Evolutionary conservation across 2,329 filamentous ascomycete genomes (phyloP), one percentile per base, ranked within the genome.

Genomic region (Pseudogymnoascus sp.): DNA sequence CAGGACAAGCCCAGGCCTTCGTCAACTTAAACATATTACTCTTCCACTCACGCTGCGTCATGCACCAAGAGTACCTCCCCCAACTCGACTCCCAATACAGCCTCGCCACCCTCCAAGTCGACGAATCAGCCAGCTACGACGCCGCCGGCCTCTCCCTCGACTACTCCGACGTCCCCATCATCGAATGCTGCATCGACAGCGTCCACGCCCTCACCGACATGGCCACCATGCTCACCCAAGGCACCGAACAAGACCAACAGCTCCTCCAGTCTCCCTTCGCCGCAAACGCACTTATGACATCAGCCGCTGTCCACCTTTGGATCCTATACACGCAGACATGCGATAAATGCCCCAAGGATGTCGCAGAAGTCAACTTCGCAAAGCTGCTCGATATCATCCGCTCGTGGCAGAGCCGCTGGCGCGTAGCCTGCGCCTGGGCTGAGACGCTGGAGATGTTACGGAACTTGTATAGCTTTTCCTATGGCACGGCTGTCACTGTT

Each of bases 41-140:
- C 21, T 43, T 63, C 12, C 63, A 65, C 25, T 63, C 62, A 2
- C 63, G 42, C 37, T 65, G 63, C 28, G 53, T 65, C 25, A 61
- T 65, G 63, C 62, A 63, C 18, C 63, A 65, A 42, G 62, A 65
- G 37, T 65, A 65, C 31, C 63, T 65, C 21, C 62, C 61, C 6
- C 62, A 65, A 18, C 56, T 65, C 3, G 63, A 65, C 36, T 65
- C 62, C 12, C 63, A 65, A 31, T 63, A 65, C 36, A 21, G 18
- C 40, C 62, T 65, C 40, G 42, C 59, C n/a, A 56, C 23, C n/a
- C 43, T 49, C 5, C 21, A 60, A 18, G 21, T 46, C 6, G 40
- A 62, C 21, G 61, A 36, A 37, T 3, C 42, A 9, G 21, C 21
- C 8, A 63, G 16, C 18, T 61, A 8, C 21, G 62, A 63, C 16